Percentiles rank a stretch among this genome's conserved stretches.
These are phyloP conservation scores for Fusarium graminum DNA, from an alignment of 2,329 filamentous ascomycete genomes.

Conservation along the genomic window DNA sequence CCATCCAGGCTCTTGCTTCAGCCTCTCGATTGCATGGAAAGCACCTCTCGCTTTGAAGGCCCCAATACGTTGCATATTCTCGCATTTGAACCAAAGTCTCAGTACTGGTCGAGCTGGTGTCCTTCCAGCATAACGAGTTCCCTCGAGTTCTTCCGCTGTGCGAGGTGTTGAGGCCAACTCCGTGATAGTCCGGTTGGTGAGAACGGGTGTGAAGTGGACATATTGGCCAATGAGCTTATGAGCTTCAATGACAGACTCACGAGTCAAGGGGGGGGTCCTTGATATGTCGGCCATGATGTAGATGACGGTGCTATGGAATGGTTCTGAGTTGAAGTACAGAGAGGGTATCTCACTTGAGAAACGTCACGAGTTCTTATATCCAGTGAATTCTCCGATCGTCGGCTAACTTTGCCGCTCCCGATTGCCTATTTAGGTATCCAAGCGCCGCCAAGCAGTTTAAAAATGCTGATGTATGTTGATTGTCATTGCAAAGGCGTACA, in stretches of 20 bases:
- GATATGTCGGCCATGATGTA: constrained; percentile 65
- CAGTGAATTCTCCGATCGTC: constrained; percentile 26
- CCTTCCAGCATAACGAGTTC: constrained; percentile 68
- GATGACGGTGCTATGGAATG: background rate
- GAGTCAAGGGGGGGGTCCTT: constrained; percentile 74
- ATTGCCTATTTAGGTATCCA: constrained; percentile 27
- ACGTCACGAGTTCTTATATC: constrained; percentile 11
- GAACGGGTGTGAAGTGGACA: constrained; percentile 86
- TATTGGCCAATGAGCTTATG: constrained; percentile 78
- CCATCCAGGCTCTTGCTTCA: constrained; percentile 73
- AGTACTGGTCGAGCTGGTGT: constrained; percentile 74
- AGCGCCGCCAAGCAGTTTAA: constrained; percentile 16
- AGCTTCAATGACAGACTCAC: constrained; percentile 77
- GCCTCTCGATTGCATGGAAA: constrained; percentile 82
- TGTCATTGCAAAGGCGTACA: constrained; percentile 30
- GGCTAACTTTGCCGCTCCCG: constrained; percentile 16
- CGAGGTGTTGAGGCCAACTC: constrained; percentile 80
- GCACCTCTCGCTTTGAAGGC: constrained; percentile 94
- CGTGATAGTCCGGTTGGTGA: constrained; percentile 83
- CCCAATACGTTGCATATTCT: constrained; percentile 90
- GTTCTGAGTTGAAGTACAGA: background rate
- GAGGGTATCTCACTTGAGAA: background rate
- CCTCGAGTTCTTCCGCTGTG: constrained; percentile 63
- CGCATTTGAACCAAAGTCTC: constrained; percentile 92
- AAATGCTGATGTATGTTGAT: background rate